Conservation (phyloP, 169 alveolate species). For the Toxoplasma gondii region DNA sequence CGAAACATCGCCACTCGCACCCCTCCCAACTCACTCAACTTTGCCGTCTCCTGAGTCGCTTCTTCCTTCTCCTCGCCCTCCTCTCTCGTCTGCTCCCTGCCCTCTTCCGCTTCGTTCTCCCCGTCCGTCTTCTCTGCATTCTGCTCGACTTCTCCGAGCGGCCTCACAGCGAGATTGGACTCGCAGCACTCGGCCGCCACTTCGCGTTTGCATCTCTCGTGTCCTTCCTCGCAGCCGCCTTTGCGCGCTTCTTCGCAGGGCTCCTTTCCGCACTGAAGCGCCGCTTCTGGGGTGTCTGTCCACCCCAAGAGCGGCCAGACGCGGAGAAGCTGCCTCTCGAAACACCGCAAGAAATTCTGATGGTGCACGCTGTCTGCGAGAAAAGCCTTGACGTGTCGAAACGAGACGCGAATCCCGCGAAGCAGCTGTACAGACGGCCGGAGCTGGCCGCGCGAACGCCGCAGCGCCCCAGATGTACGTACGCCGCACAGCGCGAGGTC, state of each 20-base stretch:
- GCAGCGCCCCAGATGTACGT: not conserved
- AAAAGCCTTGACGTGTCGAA: not conserved
- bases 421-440: conserved; percentile 30
- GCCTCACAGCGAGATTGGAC: too few relatives aligned
- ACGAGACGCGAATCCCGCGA: not conserved
- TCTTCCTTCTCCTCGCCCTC: not conserved
- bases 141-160: too few relatives aligned
- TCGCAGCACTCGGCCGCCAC: not conserved
- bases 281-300: not conserved
- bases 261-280: not conserved
- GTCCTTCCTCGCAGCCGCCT: not conserved
- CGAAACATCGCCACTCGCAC: not conserved
- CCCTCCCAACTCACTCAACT: not conserved
- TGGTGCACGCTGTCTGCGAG: not conserved
- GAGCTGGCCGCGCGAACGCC: conserved; percentile 6
- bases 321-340: not conserved
- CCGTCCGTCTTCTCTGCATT: not conserved
- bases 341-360: not conserved
- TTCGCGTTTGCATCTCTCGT: not conserved
- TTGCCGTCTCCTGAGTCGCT: not conserved
- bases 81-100: not conserved
- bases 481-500: not conserved
- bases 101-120: not conserved
- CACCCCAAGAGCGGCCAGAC: not conserved
- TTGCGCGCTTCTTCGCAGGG: not conserved